Percentiles rank a stretch among this genome's conserved stretches.
phyloP scores from a whole-genome alignment of 2,329 filamentous ascomycete genomes.

The Hypoxylon sp. region DNA sequence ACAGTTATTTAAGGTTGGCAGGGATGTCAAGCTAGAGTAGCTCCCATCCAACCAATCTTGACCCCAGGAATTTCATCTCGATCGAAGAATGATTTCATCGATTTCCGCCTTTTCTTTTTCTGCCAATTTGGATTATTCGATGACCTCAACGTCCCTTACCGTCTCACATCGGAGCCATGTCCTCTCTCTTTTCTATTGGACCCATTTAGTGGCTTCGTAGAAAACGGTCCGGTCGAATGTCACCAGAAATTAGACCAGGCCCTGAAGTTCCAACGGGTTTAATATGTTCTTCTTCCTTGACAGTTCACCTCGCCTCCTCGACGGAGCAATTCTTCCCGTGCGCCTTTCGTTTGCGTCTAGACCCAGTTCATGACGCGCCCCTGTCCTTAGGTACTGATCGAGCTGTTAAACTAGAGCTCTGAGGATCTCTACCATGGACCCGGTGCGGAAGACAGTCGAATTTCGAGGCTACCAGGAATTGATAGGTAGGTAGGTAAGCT shows the following conservation, averaged over 20 bases:
- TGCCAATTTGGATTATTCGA: conserved; percentile 14
- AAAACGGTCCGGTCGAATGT: conserved; percentile 20
- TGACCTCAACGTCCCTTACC: conserved; percentile 28
- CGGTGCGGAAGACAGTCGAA: no score
- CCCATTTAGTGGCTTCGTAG: background rate
- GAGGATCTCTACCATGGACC: background rate
- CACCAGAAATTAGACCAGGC: no score
- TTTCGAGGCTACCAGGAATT: background rate
- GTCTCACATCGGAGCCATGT: conserved; percentile 8
- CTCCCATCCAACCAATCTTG: conserved; percentile 3
- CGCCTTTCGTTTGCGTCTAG: conserved; percentile 9
- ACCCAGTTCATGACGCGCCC: conserved; percentile 27
- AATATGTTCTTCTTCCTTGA: no score
- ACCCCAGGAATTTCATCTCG: conserved; percentile 32
- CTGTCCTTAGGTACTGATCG: conserved; percentile 2
- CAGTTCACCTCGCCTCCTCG: no score
- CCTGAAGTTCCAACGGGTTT: no score
- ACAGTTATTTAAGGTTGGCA: no score
- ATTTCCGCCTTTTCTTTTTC: no score
- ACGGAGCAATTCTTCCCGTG: conserved; percentile 31
- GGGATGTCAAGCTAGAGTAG: no score
- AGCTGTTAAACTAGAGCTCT: conserved; percentile 1
- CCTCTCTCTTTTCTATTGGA: background rate
- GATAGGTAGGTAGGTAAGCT: no score
- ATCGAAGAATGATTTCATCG: conserved; percentile 42